Evolutionary conservation across 805 yeast genomes (phyloP).

Genomic region (Gaillardinia entomophila): DNA sequence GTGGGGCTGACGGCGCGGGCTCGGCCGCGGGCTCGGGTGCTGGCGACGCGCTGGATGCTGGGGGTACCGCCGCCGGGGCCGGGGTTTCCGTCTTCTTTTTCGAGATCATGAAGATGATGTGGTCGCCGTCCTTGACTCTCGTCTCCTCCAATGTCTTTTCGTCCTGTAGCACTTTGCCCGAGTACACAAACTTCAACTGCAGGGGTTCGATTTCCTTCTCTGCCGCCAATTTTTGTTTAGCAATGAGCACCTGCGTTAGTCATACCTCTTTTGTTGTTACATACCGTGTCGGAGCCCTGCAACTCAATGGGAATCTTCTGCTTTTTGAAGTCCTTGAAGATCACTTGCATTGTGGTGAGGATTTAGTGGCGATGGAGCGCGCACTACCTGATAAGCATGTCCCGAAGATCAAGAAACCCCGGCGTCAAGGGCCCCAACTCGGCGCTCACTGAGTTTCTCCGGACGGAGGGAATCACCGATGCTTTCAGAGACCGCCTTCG

Average conservation of each 20-base stretch:
- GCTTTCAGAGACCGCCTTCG: conserved; percentile 48
- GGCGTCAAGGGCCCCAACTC: conserved; percentile 64
- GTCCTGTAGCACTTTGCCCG: conserved; percentile 86
- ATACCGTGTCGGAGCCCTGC: conserved; percentile 61
- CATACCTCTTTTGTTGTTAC: conserved; percentile 17
- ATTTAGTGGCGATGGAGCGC: conserved; percentile 6
- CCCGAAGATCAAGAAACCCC: conserved; percentile 5
- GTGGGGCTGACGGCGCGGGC: conserved; percentile 12
- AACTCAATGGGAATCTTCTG: conserved; percentile 78
- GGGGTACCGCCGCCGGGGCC: conserved; percentile 8
- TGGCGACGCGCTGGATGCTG: conserved; percentile 10
- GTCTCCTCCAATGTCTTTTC: conserved; percentile 65
- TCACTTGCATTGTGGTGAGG: conserved; percentile 55
- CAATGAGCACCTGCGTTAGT: conserved; percentile 43
- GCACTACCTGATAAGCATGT: conserved; percentile 5
- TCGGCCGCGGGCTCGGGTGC: conserved; percentile 9
- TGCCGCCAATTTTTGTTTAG: conserved; percentile 67
- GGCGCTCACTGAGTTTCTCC: conserved; percentile 82
- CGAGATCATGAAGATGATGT: conserved; percentile 87
- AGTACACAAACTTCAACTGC: conserved; percentile 84
- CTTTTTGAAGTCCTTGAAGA: conserved; percentile 90
- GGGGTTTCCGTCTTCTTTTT: conserved; percentile 22
- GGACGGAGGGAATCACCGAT: conserved; percentile 87
- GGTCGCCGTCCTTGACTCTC: conserved; percentile 79
- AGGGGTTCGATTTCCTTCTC: conserved; percentile 62